A percentile compares a stretch with the other conserved stretches of the same genome.
phyloP scores from a whole-genome alignment of 495 filamentous ascomycete genomes.

The Penicillium maclennaniae region DNA sequence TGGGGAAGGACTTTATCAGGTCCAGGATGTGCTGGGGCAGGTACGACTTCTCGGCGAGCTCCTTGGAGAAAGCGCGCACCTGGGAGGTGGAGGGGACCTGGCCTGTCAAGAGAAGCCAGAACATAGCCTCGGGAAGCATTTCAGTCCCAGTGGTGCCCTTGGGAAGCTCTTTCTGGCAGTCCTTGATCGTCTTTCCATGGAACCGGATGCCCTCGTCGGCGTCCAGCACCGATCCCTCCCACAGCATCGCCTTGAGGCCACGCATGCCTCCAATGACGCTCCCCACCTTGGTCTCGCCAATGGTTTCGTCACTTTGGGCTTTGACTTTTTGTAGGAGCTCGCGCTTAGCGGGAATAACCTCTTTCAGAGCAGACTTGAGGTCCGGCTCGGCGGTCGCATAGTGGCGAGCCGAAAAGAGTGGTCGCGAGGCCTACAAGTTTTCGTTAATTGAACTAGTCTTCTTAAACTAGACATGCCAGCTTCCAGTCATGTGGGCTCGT shows the following conservation, averaged over 20 bases:
- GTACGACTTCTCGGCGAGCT: slow-evolving; percentile 79
- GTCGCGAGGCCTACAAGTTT: slow-evolving; percentile 20
- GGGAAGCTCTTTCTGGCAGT: slow-evolving; percentile 89
- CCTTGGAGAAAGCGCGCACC: slow-evolving; percentile 73
- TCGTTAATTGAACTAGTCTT: background rate
- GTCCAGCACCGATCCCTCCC: slow-evolving; percentile 97
- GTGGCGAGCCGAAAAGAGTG: slow-evolving; percentile 26
- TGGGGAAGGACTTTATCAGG: slow-evolving; percentile 88
- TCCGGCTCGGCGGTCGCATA: slow-evolving; percentile 72
- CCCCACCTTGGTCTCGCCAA: slow-evolving; percentile 92
- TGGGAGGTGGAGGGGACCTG: slow-evolving; percentile 80
- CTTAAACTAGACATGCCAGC: background rate
- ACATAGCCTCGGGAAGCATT: slow-evolving; percentile 99
- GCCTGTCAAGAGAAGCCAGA: slow-evolving; percentile 96
- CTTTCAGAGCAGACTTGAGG: slow-evolving; percentile 78
- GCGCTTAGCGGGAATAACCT: slow-evolving; percentile 84
- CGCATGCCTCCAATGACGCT: slow-evolving; percentile 96
- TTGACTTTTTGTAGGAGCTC: slow-evolving; percentile 91
- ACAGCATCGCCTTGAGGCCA: slow-evolving; percentile 95
- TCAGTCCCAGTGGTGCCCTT: slow-evolving; percentile 93
- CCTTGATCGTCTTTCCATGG: slow-evolving; percentile 95
- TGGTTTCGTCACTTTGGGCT: slow-evolving; percentile 70
- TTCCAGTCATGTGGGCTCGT: too few relatives aligned
- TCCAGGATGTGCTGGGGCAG: slow-evolving; percentile 82
- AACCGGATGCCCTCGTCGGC: slow-evolving; percentile 97